Evolutionary conservation across 2,329 filamentous ascomycete species (phyloP).

Genomic region (Ceratocystis destructans): DNA sequence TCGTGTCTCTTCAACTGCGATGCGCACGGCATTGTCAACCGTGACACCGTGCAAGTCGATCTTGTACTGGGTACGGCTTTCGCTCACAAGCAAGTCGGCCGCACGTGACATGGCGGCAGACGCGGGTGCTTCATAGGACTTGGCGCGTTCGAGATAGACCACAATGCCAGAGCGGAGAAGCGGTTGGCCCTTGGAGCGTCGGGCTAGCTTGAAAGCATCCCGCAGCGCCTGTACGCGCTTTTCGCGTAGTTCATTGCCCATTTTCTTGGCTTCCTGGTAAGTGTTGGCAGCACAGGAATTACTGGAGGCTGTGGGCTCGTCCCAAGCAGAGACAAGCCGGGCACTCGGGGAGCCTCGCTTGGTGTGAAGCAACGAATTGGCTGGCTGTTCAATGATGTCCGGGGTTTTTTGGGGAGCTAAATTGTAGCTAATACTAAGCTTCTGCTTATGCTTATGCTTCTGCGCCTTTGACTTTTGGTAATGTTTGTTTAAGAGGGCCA

Average conservation of each 20-base stretch:
- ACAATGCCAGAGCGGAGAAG: slow-evolving; percentile 62
- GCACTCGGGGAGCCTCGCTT: not conserved
- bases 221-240: slow-evolving; percentile 20
- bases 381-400: not conserved
- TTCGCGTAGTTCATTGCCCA: slow-evolving; percentile 5
- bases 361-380: not conserved
- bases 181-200: slow-evolving; percentile 49
- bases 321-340: not conserved
- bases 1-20: slow-evolving; percentile 52
- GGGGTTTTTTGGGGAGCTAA: slow-evolving; percentile 27
- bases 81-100: slow-evolving; percentile 55
- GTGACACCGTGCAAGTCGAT: slow-evolving; percentile 76
- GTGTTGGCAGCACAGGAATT: not conserved
- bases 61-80: slow-evolving; percentile 44
- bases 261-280: slow-evolving; percentile 2
- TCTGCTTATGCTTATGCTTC: slow-evolving; percentile 22
- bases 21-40: slow-evolving; percentile 68
- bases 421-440: slow-evolving; percentile 29
- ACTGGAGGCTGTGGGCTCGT: not conserved
- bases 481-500: slow-evolving; percentile 30
- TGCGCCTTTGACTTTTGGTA: slow-evolving; percentile 30
- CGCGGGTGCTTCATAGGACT: slow-evolving; percentile 40
- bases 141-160: slow-evolving; percentile 59
- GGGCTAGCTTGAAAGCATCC: slow-evolving; percentile 31
- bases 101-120: slow-evolving; percentile 26